Evolutionary conservation across 345 rosid species (phyloP), one percentile per base, ranked within the genome.

Genomic region (Luvunga scandens): DNA sequence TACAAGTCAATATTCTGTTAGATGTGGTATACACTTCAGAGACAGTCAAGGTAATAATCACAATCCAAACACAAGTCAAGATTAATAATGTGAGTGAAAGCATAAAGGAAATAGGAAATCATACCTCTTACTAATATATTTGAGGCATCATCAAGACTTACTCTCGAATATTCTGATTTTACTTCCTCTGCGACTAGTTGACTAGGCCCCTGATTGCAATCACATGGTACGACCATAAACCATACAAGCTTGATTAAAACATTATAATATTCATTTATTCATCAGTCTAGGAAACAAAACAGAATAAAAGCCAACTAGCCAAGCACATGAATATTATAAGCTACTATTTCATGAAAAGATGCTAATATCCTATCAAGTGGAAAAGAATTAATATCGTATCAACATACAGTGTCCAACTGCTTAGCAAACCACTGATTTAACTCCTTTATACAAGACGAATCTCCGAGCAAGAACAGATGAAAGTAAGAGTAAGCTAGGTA

Each of bases 141-240:
- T 69, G 98, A 89, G 66, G 87, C 78, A 75, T 93, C 98, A 81
- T 92, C 97, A 66, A 95, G 94, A 87, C 93, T 92, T 81, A 91
- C 95, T 98, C 98, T 91, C 2, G 98, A 89, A 79, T 97, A 95
- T 84, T 95, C 92, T 16, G 97, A 92, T 89, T 93, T 93, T 7
- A 98, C 98, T 83, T 95, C 99, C 83, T 92, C 97, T 13, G 94
- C 98, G 86, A 95, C 98, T 76, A 92, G 86, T 45, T 91, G 91
- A 80, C 88, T 93, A 79, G 98, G 99, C 38, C 92, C 98, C 98
- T 95, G 88, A 61, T 82, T 42, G 77, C 61, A 66, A 82, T 69
- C 66, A 71, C 77, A 77, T 67, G 67, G 22, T 39, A 69, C 67
- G 62, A 55, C 70, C 59, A 59, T 81, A 76, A 76, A 48, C 31